Percentiles rank a stretch among this genome's conserved stretches.
phyloP scores from a whole-genome alignment of 2,329 filamentous ascomycete species.

The Seiridium cupressi region DNA sequence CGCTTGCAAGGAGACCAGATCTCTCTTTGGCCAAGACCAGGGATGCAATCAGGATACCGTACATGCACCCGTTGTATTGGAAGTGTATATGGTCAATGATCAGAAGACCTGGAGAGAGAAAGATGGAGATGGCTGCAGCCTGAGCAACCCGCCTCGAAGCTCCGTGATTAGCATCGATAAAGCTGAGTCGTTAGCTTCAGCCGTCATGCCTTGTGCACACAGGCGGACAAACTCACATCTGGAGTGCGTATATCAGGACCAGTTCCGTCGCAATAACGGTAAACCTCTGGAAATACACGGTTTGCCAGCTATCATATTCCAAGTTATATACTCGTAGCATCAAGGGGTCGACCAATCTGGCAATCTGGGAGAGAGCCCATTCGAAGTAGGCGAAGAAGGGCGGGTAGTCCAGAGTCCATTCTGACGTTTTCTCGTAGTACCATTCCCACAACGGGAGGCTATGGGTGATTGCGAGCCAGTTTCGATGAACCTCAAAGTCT shows the following conservation, averaged over 20 bases:
- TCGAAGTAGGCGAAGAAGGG: constrained; percentile 98
- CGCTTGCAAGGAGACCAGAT: constrained; percentile 74
- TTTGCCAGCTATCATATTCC: constrained; percentile 88
- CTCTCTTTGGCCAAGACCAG: constrained; percentile 77
- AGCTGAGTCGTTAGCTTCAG: constrained; percentile 46
- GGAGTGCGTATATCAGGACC: constrained; percentile 78
- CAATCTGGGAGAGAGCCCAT: constrained; percentile 82
- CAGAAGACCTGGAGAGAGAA: constrained; percentile 87
- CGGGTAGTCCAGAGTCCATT: constrained; percentile 99
- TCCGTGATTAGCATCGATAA: constrained; percentile 68
- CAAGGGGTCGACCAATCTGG: constrained; percentile 70
- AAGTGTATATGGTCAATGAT: constrained; percentile 98
- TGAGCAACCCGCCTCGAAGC: constrained; percentile 74
- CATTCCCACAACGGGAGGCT: constrained; percentile 83
- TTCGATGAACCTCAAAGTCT: constrained; percentile 97
- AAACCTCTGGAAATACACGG: constrained; percentile 87
- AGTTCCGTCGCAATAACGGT: constrained; percentile 86
- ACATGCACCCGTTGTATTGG: constrained; percentile 97
- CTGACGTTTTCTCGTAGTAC: constrained; percentile 97
- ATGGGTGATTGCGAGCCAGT: constrained; percentile 96
- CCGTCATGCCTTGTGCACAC: constrained; percentile 9
- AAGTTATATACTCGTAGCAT: constrained; percentile 84
- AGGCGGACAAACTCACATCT: constrained; percentile 52
- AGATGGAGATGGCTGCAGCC: constrained; percentile 81
- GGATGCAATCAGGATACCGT: constrained; percentile 84